These are phyloP conservation scores for Trypanosoma conorhini DNA, from an alignment of 208 protist species.

Conservation along the genomic window DNA sequence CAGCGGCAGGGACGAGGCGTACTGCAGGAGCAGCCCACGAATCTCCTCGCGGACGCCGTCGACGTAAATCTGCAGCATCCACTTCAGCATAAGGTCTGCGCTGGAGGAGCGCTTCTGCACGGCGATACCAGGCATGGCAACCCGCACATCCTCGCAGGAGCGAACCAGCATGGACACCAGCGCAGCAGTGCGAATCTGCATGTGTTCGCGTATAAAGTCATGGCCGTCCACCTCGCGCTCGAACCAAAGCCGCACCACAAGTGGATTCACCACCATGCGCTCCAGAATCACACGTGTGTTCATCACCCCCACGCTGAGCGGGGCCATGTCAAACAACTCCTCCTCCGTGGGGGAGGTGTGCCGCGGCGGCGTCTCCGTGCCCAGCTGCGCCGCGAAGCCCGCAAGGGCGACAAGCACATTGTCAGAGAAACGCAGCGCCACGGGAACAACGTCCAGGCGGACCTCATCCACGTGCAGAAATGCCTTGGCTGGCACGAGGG, in stretches of 20 bases:
- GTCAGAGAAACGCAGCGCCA: constrained; percentile 82
- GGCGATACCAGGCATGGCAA: constrained; percentile 72
- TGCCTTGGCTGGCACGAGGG: constrained; percentile 48
- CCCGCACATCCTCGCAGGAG: constrained; percentile 78
- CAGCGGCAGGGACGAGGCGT: constrained; percentile 85
- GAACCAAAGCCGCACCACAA: constrained; percentile 83
- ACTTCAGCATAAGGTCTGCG: constrained; percentile 65
- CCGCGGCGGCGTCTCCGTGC: constrained; percentile 9
- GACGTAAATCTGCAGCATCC: constrained; percentile 74
- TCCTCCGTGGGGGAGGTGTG: constrained; percentile 32
- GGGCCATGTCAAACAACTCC: constrained; percentile 52
- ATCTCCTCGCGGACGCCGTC: constrained; percentile 66
- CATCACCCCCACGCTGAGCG: constrained; percentile 57
- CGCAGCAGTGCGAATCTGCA: constrained; percentile 63
- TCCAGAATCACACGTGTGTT: constrained; percentile 71
- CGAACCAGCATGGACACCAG: constrained; percentile 84
- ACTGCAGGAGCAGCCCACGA: constrained; percentile 78
- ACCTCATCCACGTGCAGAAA: constrained; percentile 76
- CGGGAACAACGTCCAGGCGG: constrained; percentile 70
- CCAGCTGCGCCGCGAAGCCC: constrained; percentile 36
- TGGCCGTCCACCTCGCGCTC: constrained; percentile 67
- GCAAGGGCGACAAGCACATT: constrained; percentile 62
- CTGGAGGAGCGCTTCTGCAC: constrained; percentile 54
- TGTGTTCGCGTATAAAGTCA: constrained; percentile 81
- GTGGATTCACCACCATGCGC: constrained; percentile 86